Evolutionary conservation across 2,329 filamentous ascomycete species (phyloP), one percentile per base, ranked within the genome.

Genomic region (Emergomyces orientalis): DNA sequence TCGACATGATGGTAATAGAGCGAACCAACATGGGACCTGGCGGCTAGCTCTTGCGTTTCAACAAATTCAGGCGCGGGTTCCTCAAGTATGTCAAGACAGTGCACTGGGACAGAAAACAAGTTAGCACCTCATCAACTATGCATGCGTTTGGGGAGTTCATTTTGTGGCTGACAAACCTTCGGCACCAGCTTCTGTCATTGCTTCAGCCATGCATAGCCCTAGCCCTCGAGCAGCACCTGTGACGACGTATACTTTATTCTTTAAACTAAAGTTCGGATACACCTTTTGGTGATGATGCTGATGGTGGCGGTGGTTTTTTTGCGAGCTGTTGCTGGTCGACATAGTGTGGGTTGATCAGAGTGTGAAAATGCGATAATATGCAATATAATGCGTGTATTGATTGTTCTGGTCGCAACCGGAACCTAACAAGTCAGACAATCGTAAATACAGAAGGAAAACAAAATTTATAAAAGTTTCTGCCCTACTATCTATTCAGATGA

Each of bases 1-100:
- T 82, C 80, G 45, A 81, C 75, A 13, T 74, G 76, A 52, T 75
- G 71, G 69, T 82, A 82, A 57, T 78, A 73, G 7, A 82, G 69
- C 9, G 68, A 72, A 39, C 59, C 75, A 75, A 63, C 73, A 76
- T 52, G 75, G 65, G 4, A 65, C 67, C 22, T 73, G 65, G 34
- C 76, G 68, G 63, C 65, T 32, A 67, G 47, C 74, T 73, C 47
- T 74, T 68, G 65, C 2, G 76, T 76, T 11, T 70, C 68, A 25
- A 70, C 63, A 69, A 80, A 82, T 56, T 79, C 77, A 3, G 73
- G 66, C 11, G 76, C 72, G 0, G 80, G 79, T n/a, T 73, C 66
- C n/a, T 72, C 68, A 6, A 77, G 72, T 2, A 75, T 73, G 67
- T 82, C 80, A 43, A 82, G 71, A 62, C 78, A 80, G 71, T 81